Percentiles rank a stretch among this genome's conserved stretches.
phyloP scores from a whole-genome alignment of 1,139 yeast genomes.

The Taphrina wiesneri region DNA sequence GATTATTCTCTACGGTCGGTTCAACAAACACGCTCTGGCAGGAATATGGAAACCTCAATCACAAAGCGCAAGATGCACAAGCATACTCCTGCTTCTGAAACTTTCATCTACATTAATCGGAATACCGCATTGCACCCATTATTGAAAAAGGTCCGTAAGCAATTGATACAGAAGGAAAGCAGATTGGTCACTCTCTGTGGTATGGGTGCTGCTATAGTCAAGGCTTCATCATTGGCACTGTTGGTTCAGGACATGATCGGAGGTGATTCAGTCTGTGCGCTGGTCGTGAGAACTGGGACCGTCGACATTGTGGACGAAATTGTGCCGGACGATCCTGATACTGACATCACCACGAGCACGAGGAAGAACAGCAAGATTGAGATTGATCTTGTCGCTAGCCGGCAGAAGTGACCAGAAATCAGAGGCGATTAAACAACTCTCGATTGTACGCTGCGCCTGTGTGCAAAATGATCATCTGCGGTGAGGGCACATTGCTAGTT shows the following conservation, averaged over 20 bases:
- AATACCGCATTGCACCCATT: conserved; percentile 17
- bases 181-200: conserved; percentile 22
- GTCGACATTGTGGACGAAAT: conserved; percentile 32
- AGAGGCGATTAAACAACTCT: neutral
- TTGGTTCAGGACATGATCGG: conserved; percentile 26
- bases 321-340: conserved; percentile 23
- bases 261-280: neutral
- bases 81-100: conserved; percentile 9
- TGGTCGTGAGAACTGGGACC: conserved; percentile 16
- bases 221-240: conserved; percentile 22
- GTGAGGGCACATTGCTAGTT: too few species aligned
- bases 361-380: conserved; percentile 31
- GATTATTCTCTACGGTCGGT: too few species aligned
- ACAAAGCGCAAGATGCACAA: conserved; percentile 14
- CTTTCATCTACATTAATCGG: conserved; percentile 9
- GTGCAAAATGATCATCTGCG: too few species aligned
- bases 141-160: conserved; percentile 14
- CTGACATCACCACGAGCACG: neutral
- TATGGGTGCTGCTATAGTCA: conserved; percentile 28
- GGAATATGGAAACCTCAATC: neutral
- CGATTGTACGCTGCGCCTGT: too few species aligned
- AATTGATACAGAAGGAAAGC: conserved; percentile 2
- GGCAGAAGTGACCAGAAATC: neutral
- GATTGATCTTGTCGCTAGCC: conserved; percentile 10
- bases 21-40: too few species aligned